These are phyloP conservation scores for Cicer chorassanicum DNA, from an alignment of 306 rosid genomes.

Conservation along the genomic window DNA sequence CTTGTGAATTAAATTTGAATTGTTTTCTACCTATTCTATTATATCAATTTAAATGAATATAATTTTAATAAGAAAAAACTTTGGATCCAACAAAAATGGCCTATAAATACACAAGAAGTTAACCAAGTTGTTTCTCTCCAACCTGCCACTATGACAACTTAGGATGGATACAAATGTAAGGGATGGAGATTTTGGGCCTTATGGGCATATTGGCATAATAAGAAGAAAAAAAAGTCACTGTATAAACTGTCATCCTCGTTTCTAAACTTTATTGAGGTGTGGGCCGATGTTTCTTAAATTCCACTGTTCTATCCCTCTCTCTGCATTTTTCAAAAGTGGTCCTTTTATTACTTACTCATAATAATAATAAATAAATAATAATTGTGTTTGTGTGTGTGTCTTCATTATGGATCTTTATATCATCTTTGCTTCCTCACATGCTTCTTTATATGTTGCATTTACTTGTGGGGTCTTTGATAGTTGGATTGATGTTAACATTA, in stretches of 20 bases:
- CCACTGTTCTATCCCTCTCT: slow-evolving; percentile 58
- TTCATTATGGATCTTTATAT: slow-evolving; percentile 50
- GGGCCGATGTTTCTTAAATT: slow-evolving; percentile 76
- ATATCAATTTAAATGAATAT: no score
- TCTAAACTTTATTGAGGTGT: slow-evolving; percentile 60
- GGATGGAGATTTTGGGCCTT: slow-evolving; percentile 34
- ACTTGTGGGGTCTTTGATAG: slow-evolving; percentile 60
- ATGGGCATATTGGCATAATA: slow-evolving; percentile 35
- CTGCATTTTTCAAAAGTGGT: slow-evolving; percentile 55
- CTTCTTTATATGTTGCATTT: slow-evolving; percentile 65
- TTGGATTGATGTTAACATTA: slow-evolving; percentile 63
- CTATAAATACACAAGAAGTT: slow-evolving; percentile 3
- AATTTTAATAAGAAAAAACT: no score
- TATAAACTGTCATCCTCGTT: slow-evolving; percentile 72
- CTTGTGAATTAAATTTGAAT: no score
- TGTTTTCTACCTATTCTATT: no score
- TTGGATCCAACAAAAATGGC: slow-evolving; percentile 42
- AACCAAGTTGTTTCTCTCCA: slow-evolving; percentile 2
- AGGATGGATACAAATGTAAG: neutral
- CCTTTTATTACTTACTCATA: slow-evolving; percentile 40
- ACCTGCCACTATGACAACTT: slow-evolving; percentile 18
- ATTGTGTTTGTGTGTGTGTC: slow-evolving; percentile 47
- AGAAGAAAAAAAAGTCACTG: slow-evolving; percentile 33
- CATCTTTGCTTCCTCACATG: slow-evolving; percentile 63
- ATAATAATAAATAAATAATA: slow-evolving; percentile 8